phyloP scores from a whole-genome alignment of 2,329 filamentous ascomycete species.

The Ophiostoma sp. region DNA sequence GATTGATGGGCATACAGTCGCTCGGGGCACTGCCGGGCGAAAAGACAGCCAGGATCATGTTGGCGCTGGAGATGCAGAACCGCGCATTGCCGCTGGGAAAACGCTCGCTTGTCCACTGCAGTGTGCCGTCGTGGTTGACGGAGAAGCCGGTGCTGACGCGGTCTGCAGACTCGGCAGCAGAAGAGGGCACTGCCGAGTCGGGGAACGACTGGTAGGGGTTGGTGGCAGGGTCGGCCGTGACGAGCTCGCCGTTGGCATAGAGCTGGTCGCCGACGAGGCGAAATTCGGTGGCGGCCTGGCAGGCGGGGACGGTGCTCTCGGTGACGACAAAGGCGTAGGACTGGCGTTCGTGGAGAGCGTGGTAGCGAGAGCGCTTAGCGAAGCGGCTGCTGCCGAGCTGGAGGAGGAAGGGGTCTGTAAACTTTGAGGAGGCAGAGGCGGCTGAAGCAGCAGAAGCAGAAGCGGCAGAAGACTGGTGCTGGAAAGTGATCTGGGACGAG shows the following conservation, averaged over 20 bases:
- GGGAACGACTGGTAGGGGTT: background rate
- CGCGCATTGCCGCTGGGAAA: background rate
- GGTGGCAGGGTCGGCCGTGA: background rate
- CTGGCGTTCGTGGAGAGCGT: background rate
- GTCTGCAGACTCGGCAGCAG: background rate
- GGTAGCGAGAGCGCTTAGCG: conserved; percentile 3
- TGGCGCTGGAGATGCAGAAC: conserved; percentile 14
- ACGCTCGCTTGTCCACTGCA: conserved; percentile 15
- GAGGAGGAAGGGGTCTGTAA: background rate
- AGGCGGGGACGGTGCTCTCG: conserved; percentile 11
- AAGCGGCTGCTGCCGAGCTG: conserved; percentile 12
- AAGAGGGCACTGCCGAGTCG: background rate
- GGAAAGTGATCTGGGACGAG: background rate
- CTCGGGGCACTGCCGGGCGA: background rate
- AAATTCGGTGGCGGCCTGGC: conserved; percentile 2
- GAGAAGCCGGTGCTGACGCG: background rate
- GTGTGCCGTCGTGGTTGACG: conserved; percentile 3
- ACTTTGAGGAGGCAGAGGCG: background rate
- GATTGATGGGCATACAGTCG: conserved; percentile 8
- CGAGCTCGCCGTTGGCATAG: conserved; percentile 7
- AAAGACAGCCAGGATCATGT: conserved; percentile 8
- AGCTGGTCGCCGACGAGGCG: conserved; percentile 7
- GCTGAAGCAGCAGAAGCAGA: no score
- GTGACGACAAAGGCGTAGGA: conserved; percentile 13
- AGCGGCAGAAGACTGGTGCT: background rate